Base-by-base conservation (phyloP, 495 filamentous ascomycete genomes). In the Aspergillus ellipticus region DNA sequence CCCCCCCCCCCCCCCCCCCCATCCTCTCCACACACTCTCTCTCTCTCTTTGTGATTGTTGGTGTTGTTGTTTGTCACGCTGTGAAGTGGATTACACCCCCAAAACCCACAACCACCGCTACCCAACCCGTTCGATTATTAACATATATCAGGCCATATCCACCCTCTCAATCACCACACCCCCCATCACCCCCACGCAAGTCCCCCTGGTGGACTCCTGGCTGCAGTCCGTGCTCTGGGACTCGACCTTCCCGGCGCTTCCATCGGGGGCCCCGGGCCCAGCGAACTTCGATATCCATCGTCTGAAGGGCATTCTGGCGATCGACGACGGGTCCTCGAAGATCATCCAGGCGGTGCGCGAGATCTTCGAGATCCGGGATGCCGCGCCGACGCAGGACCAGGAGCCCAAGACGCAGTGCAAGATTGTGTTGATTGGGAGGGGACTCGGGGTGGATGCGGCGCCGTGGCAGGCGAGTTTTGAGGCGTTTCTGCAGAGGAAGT, bases 311-410 rank as follows among this genome's bases (percentile, higher is more conserved):
- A 84, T 87, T 17, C 54, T 96, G 4, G 68, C 76, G 0, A 66
- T 88, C 6, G 60, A 74, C 0, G 78, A 87, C 57, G 90, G 89
- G 0, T 70, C 70, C 2, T 77, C 78, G 28, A 88, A 86, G 64
- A 83, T 97, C 59, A 80, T 97, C 5, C 94, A 98, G 67, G 94
- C 92, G 16, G 94, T 98, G 3, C 77, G 93, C 29, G 93, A 97
- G 53, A 78, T 96, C 7, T 98, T 97, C 66, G 94, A 97, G 64
- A 89, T 97, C 16, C 77, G 89, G 29, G 90, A 96, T 54, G 74
- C 75, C 13, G 69, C 66, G 13, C 74, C 77, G 3, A 62, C 69
- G 20, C 51, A 60, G 28, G 67, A 62, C 19, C 51, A 60, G 28
- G 67, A 62, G 29, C 55, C 50, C n/a, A 58, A 54, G 13, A 58